Evolutionary conservation across 768 basidiomycete species (phyloP), one percentile per base, ranked within the genome.

Genomic region (Aureoboletus auriporus): DNA sequence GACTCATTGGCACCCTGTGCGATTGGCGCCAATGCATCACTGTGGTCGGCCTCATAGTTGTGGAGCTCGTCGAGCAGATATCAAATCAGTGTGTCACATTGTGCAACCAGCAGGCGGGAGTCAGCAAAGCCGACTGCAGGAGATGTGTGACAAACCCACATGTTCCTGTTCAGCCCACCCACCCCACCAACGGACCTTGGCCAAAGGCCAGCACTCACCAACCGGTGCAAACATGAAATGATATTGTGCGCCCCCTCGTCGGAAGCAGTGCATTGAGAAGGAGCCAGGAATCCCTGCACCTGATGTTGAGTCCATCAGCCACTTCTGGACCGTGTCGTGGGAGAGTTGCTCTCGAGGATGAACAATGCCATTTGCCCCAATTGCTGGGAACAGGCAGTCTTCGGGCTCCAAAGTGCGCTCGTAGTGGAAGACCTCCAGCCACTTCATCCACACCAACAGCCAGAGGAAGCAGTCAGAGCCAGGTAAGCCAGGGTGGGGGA

Each of bases 151-250:
- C 20, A 23, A 23, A 58, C 66, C 33, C 39, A 72, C 71, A 42
- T 69, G 61, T 49, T 74, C 71, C 0, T 64, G 60, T 23, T 55
- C 54, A 13, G 70, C 70, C 73, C 72, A 73, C 10, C 71, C 70
- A 0, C 71, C 74, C 72, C 74, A 75, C 73, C 72, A 75, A 6
- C 57, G 58, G 5, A 73, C 61, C 2, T 39, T 55, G 8, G 44
- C 55, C 16, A 75, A 50, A 0, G 68, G 59, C 73, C 74, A 76
- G 4, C 63, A 54, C 37, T 68, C 44, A 0, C 65, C 62, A 5
- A 67, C 13, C 0, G 67, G 72, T 2, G 71, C 69, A 49, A 55
- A 66, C 58, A 73, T 73, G 43, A 74, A 69, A 0, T 62, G 55
- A 51, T 73, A 72, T 6, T 48, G 42, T 2, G 42, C 38, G 0